Percentiles rank a stretch among this genome's conserved stretches.
These are phyloP conservation scores for Grammothele lineata DNA, from an alignment of 768 basidiomycete genomes.

Conservation along the genomic window DNA sequence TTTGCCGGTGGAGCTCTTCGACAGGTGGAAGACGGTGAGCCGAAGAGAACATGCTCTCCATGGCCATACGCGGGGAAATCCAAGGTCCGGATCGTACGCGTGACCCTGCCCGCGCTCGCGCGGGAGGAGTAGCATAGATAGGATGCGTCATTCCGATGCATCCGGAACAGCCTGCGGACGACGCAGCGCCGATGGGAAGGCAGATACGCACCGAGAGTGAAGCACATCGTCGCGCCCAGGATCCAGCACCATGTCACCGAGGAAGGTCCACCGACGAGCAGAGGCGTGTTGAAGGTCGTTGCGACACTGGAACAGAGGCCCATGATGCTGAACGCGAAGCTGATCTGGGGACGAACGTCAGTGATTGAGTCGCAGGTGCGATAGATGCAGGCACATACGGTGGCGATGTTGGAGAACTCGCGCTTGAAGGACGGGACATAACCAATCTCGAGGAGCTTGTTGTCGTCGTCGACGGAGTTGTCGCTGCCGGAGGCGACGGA, in stretches of 20 bases:
- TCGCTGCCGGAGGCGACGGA: constrained; percentile 25
- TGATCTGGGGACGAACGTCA: constrained; percentile 40
- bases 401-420: constrained; percentile 82
- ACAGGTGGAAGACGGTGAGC: too few relatives aligned
- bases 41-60: too few relatives aligned
- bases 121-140: too few relatives aligned
- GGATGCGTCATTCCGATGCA: neutral
- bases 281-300: constrained; percentile 74
- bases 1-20: too few relatives aligned
- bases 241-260: constrained; percentile 78
- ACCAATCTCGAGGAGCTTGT: constrained; percentile 59
- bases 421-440: constrained; percentile 80
- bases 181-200: neutral
- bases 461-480: constrained; percentile 49
- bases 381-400: constrained; percentile 50
- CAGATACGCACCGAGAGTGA: constrained; percentile 48
- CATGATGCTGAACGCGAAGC: constrained; percentile 80
- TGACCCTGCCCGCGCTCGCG: too few relatives aligned
- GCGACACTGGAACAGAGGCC: constrained; percentile 74
- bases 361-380: neutral
- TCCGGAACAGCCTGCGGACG: neutral
- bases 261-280: constrained; percentile 64
- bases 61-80: too few relatives aligned
- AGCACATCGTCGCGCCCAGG: constrained; percentile 66
- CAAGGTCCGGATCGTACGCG: too few relatives aligned